Evolutionary conservation across 2,329 filamentous ascomycete species (phyloP).

Genomic region (Colletotrichum sp.): DNA sequence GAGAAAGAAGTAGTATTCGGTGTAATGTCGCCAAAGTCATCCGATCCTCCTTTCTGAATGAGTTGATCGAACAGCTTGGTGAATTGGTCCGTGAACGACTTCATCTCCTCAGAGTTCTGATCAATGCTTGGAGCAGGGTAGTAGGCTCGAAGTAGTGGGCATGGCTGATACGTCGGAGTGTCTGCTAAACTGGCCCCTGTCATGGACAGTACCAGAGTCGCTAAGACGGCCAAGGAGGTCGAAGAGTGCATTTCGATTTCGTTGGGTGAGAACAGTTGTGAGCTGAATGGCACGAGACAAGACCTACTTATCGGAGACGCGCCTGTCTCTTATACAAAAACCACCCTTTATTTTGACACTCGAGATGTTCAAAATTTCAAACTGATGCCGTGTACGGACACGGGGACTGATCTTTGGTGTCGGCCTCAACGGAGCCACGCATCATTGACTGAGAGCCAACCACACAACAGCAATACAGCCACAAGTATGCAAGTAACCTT

Average conservation of each 20-base stretch:
- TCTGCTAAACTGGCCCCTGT: not conserved
- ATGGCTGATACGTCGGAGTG: slow-evolving; percentile 20
- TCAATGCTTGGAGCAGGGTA: slow-evolving; percentile 20
- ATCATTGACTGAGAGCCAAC: not conserved
- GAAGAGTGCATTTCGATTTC: not conserved
- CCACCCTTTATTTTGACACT: not conserved
- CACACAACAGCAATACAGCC: not conserved
- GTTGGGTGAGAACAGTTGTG: not conserved
- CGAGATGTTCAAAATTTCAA: not conserved
- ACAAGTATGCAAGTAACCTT: not conserved
- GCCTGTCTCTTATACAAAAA: not conserved
- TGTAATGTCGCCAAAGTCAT: slow-evolving; percentile 27
- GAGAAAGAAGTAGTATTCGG: slow-evolving; percentile 31
- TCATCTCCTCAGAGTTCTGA: slow-evolving; percentile 5
- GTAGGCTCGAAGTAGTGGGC: slow-evolving; percentile 23
- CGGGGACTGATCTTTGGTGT: not conserved
- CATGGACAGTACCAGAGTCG: not conserved
- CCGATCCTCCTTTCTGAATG: slow-evolving; percentile 20
- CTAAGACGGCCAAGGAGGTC: not conserved
- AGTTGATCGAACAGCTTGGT: slow-evolving; percentile 24
- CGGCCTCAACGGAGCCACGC: not conserved
- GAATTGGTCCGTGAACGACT: slow-evolving; percentile 21
- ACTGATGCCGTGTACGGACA: not conserved
- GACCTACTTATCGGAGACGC: not conserved
- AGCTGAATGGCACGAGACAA: not conserved